Evolutionary conservation across 1,284 basidiomycete genomes (phyloP).

Genomic region (Malassezia sympodialis): DNA sequence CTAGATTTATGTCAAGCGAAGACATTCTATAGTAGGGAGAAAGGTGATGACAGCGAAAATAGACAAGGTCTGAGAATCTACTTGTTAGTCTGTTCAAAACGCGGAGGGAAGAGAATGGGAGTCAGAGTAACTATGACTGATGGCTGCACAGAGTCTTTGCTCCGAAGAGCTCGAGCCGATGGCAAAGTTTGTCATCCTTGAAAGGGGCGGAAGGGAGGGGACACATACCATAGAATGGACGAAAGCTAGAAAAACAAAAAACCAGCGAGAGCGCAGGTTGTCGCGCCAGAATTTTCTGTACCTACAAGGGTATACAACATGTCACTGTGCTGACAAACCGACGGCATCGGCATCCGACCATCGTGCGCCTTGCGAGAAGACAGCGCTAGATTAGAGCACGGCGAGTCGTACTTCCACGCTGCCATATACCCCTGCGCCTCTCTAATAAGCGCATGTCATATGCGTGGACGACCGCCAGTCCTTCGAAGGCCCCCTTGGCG

Average conservation of each 20-base stretch:
- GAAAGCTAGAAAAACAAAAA: not conserved
- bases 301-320: not conserved
- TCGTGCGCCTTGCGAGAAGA: not conserved
- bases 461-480: conserved; percentile 10
- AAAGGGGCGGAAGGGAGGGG: not conserved
- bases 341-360: not conserved
- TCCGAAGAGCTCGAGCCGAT: conserved; percentile 17
- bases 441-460: conserved; percentile 8
- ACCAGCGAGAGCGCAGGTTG: not conserved
- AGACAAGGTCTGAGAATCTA: not conserved
- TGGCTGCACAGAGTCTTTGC: conserved; percentile 22
- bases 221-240: not conserved
- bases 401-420: not conserved
- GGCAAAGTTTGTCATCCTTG: conserved; percentile 16
- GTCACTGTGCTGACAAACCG: conserved; percentile 8
- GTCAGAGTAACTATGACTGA: conserved; percentile 23
- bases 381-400: not conserved
- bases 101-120: not conserved
- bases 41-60: not conserved
- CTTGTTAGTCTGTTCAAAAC: not conserved
- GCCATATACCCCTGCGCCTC: not conserved
- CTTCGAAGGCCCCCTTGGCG: conserved; percentile 1
- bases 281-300: not conserved
- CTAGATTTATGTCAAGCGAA: not conserved
- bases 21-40: not conserved